phyloP scores from a whole-genome alignment of 306 rosid genomes.

The Urtica urens region DNA sequence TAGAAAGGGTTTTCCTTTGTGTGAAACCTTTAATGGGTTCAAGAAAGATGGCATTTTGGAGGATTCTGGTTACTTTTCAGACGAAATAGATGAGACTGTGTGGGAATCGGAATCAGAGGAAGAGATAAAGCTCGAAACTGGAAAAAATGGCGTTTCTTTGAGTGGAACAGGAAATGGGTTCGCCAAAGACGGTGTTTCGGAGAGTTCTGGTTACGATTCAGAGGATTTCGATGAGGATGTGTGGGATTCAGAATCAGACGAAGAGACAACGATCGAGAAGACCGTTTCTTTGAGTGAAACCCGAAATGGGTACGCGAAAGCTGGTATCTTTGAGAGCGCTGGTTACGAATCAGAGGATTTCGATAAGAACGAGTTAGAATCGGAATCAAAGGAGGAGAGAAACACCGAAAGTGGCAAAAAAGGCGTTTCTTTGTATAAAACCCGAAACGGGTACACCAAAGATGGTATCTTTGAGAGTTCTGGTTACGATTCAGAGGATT shows the following conservation, averaged over 20 bases:
- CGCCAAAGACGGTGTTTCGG: background rate
- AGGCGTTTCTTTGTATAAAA: constrained; percentile 5
- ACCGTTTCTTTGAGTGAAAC: background rate
- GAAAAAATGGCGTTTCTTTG: constrained; percentile 4
- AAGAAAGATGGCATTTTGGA: background rate
- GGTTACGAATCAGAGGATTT: constrained; percentile 13
- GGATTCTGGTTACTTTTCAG: no score
- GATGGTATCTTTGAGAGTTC: background rate
- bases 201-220: background rate
- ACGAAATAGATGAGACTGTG: no score
- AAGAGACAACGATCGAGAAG: background rate
- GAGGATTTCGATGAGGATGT: background rate
- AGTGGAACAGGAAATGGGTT: constrained; percentile 1
- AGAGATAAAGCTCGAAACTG: constrained; percentile 12
- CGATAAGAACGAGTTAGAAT: constrained; percentile 7
- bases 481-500: background rate
- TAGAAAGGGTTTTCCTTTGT: background rate
- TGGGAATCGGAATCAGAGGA: no score
- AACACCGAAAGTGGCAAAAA: constrained; percentile 7
- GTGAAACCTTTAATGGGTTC: background rate
- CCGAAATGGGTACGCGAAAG: background rate
- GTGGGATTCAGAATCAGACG: background rate
- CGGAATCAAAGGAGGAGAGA: constrained; percentile 16
- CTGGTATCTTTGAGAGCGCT: constrained; percentile 2
- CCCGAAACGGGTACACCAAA: background rate